Evolutionary conservation across 139 green algal genomes (phyloP), one percentile per base, ranked within the genome.

Genomic region (Gonium pectorale): DNA sequence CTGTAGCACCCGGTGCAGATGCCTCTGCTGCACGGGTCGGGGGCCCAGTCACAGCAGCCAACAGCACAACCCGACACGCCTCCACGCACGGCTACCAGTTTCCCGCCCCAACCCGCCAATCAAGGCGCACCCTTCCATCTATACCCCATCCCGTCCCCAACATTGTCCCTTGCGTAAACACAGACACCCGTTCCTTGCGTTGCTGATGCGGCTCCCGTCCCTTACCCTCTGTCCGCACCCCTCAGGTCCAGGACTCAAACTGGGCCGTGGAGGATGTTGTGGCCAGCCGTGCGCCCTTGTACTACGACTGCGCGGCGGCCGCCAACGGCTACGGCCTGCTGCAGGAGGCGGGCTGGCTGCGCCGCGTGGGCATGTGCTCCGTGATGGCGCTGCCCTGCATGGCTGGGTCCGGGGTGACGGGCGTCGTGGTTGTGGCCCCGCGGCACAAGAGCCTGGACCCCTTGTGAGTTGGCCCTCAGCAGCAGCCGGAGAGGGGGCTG

Each of bases 351-450:
- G 24, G 22, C 29, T 84, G 78, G 78, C 78, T 84, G 63, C 78
- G 63, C 31, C 78, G 78, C 22, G 78, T 40, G 31, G 78, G 78
- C 78, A 84, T 84, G 78, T 63, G 78, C 27, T 67, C 44, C 43
- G 44, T 84, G 63, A 62, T 84, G 43, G 78, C 78, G 2, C 78
- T 84, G 44, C 78, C 78, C 13, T 84, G 78, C 78, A 63, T 84
- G 62, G 22, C 62, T n/a, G 62, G 40, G 35, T 5, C 31, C 21
- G 78, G 51, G 22, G 78, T 84, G 38, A 66, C 59, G 24, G 78
- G 78, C 44, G 78, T 84, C 31, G 6, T 84, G 43, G 27, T 35
- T 21, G 78, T 84, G 33, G 78, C 63, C 26, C 62, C 40, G 9
- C 49, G 49, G 33, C 78, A 75, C 3, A 74, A 84, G 78, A 75